Evolutionary conservation across 768 basidiomycete genomes (phyloP).

Genomic region (Mrakia hoshinonis): DNA sequence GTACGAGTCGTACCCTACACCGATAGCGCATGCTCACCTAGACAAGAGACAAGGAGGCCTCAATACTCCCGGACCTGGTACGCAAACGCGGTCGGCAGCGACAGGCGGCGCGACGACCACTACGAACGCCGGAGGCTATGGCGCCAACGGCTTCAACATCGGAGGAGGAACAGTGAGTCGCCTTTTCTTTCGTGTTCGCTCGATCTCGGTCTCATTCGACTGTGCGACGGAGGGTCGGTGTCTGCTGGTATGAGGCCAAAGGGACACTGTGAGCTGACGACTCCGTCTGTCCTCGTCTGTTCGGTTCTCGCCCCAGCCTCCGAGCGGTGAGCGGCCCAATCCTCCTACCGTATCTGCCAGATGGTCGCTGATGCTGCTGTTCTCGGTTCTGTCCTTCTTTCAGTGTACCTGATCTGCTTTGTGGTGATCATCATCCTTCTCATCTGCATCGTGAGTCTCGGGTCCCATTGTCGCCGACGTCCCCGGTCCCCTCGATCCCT

Average conservation of each 20-base stretch:
- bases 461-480: not conserved
- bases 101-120: no score
- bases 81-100: no score
- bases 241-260: no score
- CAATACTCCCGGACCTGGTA: no score
- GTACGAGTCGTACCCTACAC: no score
- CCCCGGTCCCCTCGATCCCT: not conserved
- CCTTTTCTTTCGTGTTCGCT: not conserved
- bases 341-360: no score
- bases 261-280: no score
- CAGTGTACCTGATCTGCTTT: conserved; percentile 16
- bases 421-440: conserved; percentile 20
- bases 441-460: conserved; percentile 1
- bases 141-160: not conserved
- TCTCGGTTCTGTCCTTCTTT: not conserved
- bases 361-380: not conserved
- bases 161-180: not conserved
- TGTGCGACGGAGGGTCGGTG: no score
- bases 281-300: not conserved
- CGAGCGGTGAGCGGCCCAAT: not conserved
- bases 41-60: no score
- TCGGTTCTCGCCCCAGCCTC: not conserved
- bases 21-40: no score
- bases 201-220: not conserved
- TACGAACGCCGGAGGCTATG: no score